phyloP scores from a whole-genome alignment of 1,284 basidiomycete species.

The Porodaedalea pini region DNA sequence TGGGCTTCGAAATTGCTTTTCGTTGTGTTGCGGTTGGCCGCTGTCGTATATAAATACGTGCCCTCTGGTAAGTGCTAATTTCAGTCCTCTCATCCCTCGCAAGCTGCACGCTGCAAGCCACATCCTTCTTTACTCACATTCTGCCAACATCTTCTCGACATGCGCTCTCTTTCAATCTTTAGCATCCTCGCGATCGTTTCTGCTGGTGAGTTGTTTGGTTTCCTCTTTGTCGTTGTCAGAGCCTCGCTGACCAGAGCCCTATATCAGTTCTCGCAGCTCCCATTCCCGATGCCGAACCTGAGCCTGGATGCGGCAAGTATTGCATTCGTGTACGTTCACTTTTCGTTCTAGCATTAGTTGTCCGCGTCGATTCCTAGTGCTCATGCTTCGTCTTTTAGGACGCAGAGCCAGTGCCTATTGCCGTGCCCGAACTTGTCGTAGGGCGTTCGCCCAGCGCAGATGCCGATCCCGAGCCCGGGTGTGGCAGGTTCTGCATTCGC shows the following conservation, averaged over 20 bases:
- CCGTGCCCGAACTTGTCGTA: neutral
- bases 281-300: no score
- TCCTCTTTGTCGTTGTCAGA: neutral
- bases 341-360: no score
- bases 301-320: no score
- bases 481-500: neutral
- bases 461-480: neutral
- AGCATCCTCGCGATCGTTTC: conserved; percentile 9
- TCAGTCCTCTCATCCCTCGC: neutral
- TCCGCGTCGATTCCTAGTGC: neutral
- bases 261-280: conserved; percentile 7
- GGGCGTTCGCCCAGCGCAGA: neutral
- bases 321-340: no score
- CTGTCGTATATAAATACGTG: conserved; percentile 8
- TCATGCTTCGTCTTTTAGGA: neutral
- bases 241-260: neutral
- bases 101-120: neutral
- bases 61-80: neutral
- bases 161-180: conserved; percentile 16
- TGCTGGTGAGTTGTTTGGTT: neutral
- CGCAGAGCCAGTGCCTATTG: neutral
- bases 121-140: neutral
- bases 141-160: neutral
- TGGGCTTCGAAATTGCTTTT: conserved; percentile 3
- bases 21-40: neutral